These are phyloP conservation scores for Spongospora subterranea DNA, from an alignment of 208 protist genomes.

Conservation along the genomic window DNA sequence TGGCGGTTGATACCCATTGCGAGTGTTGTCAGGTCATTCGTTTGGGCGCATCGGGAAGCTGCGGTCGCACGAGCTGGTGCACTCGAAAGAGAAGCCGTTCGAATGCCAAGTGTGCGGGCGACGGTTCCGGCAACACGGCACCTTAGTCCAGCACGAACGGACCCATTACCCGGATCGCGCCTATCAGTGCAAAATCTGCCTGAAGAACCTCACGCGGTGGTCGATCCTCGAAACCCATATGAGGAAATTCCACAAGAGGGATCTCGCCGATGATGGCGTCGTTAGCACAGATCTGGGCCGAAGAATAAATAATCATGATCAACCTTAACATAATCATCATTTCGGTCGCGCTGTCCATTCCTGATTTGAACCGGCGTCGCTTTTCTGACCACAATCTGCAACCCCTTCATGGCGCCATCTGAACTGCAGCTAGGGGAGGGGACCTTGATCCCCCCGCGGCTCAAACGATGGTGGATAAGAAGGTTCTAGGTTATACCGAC, in stretches of 20 bases:
- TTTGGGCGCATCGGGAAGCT: constrained; percentile 54
- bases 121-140: constrained; percentile 19
- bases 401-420: too few relatives aligned
- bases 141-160: constrained; percentile 28
- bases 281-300: too few relatives aligned
- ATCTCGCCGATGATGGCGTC: neutral
- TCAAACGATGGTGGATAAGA: too few relatives aligned
- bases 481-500: too few relatives aligned
- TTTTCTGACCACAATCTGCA: too few relatives aligned
- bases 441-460: too few relatives aligned
- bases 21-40: neutral
- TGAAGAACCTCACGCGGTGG: constrained; percentile 5
- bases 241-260: neutral
- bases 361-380: too few relatives aligned
- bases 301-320: too few relatives aligned
- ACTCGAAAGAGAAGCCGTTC: constrained; percentile 27
- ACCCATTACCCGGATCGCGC: constrained; percentile 18
- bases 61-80: neutral
- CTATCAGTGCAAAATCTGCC: neutral
- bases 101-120: constrained; percentile 36
- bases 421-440: too few relatives aligned
- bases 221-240: constrained; percentile 35
- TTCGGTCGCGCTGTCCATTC: too few relatives aligned
- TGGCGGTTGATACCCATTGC: too few relatives aligned
- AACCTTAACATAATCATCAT: too few relatives aligned